These are phyloP conservation scores for Chalciporus pseudorubinellus DNA, from an alignment of 768 basidiomycete species.

Conservation along the genomic window DNA sequence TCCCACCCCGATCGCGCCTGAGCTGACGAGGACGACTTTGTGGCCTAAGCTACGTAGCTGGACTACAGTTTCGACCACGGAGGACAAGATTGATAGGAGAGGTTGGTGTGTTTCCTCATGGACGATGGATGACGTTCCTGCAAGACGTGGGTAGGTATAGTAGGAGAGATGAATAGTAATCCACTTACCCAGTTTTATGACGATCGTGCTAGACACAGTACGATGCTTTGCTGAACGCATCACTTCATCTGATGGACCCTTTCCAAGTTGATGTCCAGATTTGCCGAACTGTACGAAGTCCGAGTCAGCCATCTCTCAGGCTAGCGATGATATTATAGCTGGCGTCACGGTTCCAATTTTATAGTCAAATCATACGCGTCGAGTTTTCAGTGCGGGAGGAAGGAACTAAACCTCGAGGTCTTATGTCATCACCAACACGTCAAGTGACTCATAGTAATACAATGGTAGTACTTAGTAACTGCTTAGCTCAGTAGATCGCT, in stretches of 20 bases:
- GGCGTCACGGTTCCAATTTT: neutral
- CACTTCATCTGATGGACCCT: constrained; percentile 8
- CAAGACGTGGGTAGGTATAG: constrained; percentile 10
- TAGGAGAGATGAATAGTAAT: neutral
- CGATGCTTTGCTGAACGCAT: constrained; percentile 25
- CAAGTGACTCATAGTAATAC: no score
- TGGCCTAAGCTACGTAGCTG: constrained; percentile 77
- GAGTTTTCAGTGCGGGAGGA: no score
- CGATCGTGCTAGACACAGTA: constrained; percentile 57
- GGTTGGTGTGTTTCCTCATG: constrained; percentile 93
- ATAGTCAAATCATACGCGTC: neutral
- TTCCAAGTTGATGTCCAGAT: constrained; percentile 2
- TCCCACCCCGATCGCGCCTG: constrained; percentile 97
- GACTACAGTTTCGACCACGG: constrained; percentile 88
- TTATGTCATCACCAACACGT: no score
- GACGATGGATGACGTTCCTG: constrained; percentile 93
- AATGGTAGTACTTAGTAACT: no score
- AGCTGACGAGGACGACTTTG: constrained; percentile 92
- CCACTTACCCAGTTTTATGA: constrained; percentile 79
- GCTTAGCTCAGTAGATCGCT: no score
- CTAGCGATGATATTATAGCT: neutral
- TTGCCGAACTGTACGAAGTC: neutral
- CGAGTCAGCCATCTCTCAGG: neutral
- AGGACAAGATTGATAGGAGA: constrained; percentile 84
- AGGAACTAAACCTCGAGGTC: no score